A percentile compares a stretch with the other conserved stretches of the same genome.
Evolutionary conservation across 192 early-diverging fungal species (phyloP).

Genomic region (Gonapodya sp.): DNA sequence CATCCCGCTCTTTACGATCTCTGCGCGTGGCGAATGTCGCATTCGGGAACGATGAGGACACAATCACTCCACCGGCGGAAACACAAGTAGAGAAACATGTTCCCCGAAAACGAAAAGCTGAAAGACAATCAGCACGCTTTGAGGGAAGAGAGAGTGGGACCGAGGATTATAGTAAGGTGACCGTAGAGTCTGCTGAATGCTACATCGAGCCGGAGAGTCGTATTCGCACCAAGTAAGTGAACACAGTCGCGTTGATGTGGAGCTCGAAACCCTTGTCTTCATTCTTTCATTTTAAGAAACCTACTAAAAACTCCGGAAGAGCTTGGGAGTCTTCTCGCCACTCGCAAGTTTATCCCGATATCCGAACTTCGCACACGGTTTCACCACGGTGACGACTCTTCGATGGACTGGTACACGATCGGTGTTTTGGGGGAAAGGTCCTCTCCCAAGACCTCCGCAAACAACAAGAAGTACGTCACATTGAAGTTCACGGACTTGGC

Average conservation of each 20-base stretch:
- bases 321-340: background rate
- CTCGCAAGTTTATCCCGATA: background rate
- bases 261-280: background rate
- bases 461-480: constrained; percentile 21
- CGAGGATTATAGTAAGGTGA: too few species aligned
- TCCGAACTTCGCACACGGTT: background rate
- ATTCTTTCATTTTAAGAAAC: background rate
- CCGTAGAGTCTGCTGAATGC: background rate
- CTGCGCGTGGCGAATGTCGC: too few species aligned
- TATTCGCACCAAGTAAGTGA: background rate
- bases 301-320: background rate
- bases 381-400: constrained; percentile 18
- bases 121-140: too few species aligned
- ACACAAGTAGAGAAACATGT: too few species aligned
- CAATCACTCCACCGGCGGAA: too few species aligned
- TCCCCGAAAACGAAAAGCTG: too few species aligned
- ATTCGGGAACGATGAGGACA: too few species aligned
- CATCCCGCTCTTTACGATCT: too few species aligned
- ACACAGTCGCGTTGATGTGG: background rate
- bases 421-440: constrained; percentile 23
- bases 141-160: too few species aligned
- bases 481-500: constrained; percentile 25
- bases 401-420: constrained; percentile 28
- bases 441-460: constrained; percentile 15
- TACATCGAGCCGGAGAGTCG: background rate